Conservation (phyloP, 2,329 filamentous ascomycete genomes). For the Teratosphaeria nubilosa region DNA sequence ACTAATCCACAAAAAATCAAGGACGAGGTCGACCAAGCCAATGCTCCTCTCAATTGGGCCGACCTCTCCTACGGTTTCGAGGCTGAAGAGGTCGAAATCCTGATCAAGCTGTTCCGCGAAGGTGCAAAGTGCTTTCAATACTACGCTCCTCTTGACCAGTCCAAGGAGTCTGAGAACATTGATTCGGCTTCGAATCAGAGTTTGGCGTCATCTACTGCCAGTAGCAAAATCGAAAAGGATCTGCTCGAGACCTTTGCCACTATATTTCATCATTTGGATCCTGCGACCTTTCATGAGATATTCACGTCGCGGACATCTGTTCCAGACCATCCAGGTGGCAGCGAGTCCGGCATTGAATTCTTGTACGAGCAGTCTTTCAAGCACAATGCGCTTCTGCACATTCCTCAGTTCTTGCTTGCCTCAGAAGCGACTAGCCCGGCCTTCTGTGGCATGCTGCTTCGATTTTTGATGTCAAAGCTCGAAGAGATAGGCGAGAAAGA, state of each 20-base stretch:
- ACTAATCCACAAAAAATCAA: constrained; percentile 60
- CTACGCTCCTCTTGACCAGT: constrained; percentile 77
- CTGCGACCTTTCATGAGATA: constrained; percentile 95
- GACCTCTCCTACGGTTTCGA: constrained; percentile 95
- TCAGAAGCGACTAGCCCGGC: constrained; percentile 95
- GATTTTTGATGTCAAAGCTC: constrained; percentile 94
- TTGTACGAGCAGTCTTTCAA: constrained; percentile 98
- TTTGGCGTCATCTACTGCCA: constrained; percentile 61
- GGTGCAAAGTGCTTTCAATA: constrained; percentile 95
- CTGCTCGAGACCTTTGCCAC: constrained; percentile 95
- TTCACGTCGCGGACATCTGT: constrained; percentile 42
- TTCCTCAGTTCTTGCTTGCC: constrained; percentile 97
- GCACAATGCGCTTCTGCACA: constrained; percentile 84
- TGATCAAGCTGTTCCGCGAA: constrained; percentile 95
- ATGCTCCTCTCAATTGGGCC: constrained; percentile 80
- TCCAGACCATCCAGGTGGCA: neutral
- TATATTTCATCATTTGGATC: constrained; percentile 96
- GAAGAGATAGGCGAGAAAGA: constrained; percentile 89
- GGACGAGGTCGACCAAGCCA: constrained; percentile 59
- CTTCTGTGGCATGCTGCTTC: constrained; percentile 95
- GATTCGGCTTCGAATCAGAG: constrained; percentile 93
- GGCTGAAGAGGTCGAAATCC: constrained; percentile 90
- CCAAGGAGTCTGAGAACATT: constrained; percentile 51
- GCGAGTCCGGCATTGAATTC: constrained; percentile 84
- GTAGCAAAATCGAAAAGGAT: constrained; percentile 93